Evolutionary conservation across 2,329 filamentous ascomycete genomes (phyloP).

Genomic region (Colletotrichum siamense): DNA sequence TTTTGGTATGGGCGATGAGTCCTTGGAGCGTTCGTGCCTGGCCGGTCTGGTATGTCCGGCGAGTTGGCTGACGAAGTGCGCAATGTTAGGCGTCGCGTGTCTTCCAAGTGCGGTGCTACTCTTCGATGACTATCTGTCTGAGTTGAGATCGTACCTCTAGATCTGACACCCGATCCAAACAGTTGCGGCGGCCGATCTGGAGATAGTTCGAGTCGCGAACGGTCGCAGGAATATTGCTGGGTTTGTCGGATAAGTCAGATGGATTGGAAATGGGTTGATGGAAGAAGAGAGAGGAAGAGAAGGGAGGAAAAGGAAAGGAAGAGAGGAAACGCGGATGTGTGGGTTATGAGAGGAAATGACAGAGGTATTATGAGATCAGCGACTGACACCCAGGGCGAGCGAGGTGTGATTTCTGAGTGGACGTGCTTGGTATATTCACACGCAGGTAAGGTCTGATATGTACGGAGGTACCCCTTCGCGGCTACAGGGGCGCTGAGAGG

Average conservation of each 20-base stretch:
- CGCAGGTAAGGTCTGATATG: not conserved
- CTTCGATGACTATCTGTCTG: not conserved
- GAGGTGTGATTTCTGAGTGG: slow-evolving; percentile 12
- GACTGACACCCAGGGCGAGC: slow-evolving; percentile 2
- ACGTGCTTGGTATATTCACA: not conserved
- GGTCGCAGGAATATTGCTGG: not conserved
- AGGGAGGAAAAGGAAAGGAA: not conserved
- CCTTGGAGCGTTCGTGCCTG: not conserved
- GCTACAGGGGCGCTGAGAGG: not conserved
- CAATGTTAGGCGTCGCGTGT: not conserved
- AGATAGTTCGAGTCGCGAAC: not conserved
- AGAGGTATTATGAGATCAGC: slow-evolving; percentile 18
- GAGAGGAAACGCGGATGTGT: not conserved
- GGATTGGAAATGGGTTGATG: not conserved
- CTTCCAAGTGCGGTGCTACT: not conserved
- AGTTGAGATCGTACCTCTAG: not conserved
- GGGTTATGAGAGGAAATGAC: slow-evolving; percentile 9
- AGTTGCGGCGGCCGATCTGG: not conserved
- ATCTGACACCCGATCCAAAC: not conserved
- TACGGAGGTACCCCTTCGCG: slow-evolving; percentile 6
- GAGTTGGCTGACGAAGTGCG: not conserved
- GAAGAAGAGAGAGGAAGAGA: not conserved
- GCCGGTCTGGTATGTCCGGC: not conserved
- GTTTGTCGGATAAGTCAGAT: not conserved
- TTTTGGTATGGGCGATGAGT: not conserved